phyloP scores from a whole-genome alignment of 164 flowering plant genomes.

The Vitis labrusca region DNA sequence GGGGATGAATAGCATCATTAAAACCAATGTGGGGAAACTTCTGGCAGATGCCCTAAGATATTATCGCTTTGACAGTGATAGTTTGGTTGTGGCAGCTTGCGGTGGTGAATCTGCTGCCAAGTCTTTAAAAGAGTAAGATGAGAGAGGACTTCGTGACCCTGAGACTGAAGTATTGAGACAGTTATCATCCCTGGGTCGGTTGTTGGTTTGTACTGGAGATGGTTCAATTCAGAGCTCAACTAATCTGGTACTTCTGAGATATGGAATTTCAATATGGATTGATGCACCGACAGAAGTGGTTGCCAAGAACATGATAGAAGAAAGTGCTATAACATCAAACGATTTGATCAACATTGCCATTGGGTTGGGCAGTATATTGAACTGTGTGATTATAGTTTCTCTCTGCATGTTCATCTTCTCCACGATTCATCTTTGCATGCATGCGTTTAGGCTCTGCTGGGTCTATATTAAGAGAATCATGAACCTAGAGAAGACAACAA shows the following conservation, averaged over 20 bases:
- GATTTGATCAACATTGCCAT: too few relatives aligned
- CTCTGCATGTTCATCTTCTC: too few relatives aligned
- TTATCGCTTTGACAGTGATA: conserved; percentile 88
- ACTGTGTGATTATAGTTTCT: too few relatives aligned
- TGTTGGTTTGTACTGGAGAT: conserved; percentile 88
- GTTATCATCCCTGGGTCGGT: conserved; percentile 90
- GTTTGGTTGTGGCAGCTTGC: conserved; percentile 70
- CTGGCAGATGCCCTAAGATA: conserved; percentile 71
- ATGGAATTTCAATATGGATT: conserved; percentile 84
- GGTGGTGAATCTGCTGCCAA: conserved; percentile 61
- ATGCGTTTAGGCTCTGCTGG: too few relatives aligned
- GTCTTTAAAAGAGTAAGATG: conserved; percentile 53
- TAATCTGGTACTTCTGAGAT: conserved; percentile 73
- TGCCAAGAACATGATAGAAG: conserved; percentile 40
- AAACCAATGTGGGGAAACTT: conserved; percentile 57
- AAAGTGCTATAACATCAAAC: neutral
- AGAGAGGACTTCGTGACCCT: conserved; percentile 59
- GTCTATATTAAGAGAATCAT: too few relatives aligned
- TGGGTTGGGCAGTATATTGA: too few relatives aligned
- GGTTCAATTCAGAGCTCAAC: conserved; percentile 80
- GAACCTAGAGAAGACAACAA: too few relatives aligned
- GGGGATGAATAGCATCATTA: conserved; percentile 64
- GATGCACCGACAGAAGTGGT: conserved; percentile 72
- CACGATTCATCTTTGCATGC: too few relatives aligned
- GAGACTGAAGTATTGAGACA: conserved; percentile 97